Evolutionary conservation across 192 early-diverging fungal genomes (phyloP), one percentile per base, ranked within the genome.

Genomic region (Coemansia sp.): DNA sequence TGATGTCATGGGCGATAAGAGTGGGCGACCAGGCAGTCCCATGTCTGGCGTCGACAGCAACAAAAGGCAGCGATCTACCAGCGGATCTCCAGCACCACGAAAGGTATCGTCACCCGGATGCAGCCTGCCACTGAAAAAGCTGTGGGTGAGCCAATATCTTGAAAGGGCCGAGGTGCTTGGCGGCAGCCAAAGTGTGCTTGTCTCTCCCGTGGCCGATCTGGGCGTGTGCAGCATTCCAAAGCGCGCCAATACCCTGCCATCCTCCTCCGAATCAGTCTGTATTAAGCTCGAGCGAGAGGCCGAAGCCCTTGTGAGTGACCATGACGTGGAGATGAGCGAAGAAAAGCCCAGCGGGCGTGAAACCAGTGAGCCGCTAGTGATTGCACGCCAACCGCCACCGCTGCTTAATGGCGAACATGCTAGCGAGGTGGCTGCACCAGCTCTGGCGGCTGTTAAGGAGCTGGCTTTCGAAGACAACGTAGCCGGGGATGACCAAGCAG

Each of bases 91-190:
- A 0, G 41, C 35, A 6, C 62, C 64, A 29, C 41, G 30, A 20
- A 59, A 29, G 34, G n/a, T 40, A 1, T 68, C 67, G 20, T n/a
- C 50, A 5, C 58, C 41, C 22, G 53, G 59, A 32, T 40, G 32
- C 49, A 56, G 59, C 24, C 15, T 82, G 38, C 80, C 80, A 13
- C 72, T 68, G 43, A 83, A 83, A 47, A 83, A 83, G 60, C 65
- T 83, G 7, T 83, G 80, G 80, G 71, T 83, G 71, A 78, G 55
- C 52, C 69, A 70, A 44, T 83, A 83, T 49, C 52, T 83, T 10
- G 75, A 83, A 52, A 43, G 39, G 22, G 64, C 49, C n/a, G 63
- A 61, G 39, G 34, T 24, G 12, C 15, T 13, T 6, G 39, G 38
- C 40, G 35, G 52, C 32, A n/a, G 41, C 35, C 56, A 61, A 52